Evolutionary conservation across 345 rosid genomes (phyloP), one percentile per base, ranked within the genome.

Genomic region (Boechera retrofracta): DNA sequence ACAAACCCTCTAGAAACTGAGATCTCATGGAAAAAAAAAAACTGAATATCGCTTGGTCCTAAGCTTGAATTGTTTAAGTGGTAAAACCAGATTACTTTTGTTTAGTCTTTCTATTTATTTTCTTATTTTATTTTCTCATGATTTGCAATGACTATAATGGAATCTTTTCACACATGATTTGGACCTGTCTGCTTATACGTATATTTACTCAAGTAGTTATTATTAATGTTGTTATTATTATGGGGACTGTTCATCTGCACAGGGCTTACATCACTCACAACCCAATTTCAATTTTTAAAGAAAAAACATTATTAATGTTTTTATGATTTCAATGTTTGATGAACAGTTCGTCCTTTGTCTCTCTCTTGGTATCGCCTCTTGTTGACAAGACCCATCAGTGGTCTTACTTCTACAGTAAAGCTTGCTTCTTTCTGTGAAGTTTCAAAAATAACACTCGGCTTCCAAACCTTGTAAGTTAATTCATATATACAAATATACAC

Each of bases 381-480:
- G 66, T 54, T 79, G 82, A 79, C 78, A 79, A 73, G 82, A 79
- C 82, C 70, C 78, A 67, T 73, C 78, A 67, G 7, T 58, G 73
- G 77, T 78, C 69, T 66, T 66, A 49, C 77, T 72, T 65, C 9
- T 26, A 73, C 78, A 73, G 70, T 67, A 60, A 72, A 72, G 63
- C 73, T 78, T 57, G 56, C 39, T 65, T 67, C 56, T 10, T 53
- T 49, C 56, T 52, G n/a, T 16, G 69, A 66, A 66, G 76, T 64
- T 77, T 77, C 71, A 71, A 24, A 28, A 44, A 44, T 5, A 52
- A 33, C 56, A 60, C 35, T 54, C 75, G 54, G 59, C 58, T 33
- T 9, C 71, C 59, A 56, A 57, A 41, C 31, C 36, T 57, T 71
- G 76, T 77, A 71, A 72, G 73, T 58, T 15, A 18, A 71, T 56